phyloP scores from a whole-genome alignment of 139 green algal genomes.

The Picochlorum sp. region DNA sequence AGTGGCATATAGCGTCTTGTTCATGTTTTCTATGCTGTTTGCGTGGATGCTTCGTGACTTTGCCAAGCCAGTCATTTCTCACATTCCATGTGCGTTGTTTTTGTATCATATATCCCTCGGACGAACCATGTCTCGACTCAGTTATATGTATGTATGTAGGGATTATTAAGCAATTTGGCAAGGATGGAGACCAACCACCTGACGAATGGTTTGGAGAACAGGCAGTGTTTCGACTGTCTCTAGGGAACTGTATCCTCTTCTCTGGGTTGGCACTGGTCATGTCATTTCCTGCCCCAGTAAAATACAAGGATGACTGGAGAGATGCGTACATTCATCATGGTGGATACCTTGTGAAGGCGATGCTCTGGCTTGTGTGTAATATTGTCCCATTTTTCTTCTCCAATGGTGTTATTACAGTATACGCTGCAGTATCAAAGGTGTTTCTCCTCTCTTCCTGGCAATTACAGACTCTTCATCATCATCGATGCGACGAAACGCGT shows the following conservation, averaged over 20 bases:
- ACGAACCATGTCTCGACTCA: too few relatives aligned
- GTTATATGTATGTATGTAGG: constrained; percentile 22
- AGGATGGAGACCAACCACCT: constrained; percentile 5
- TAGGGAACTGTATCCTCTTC: constrained; percentile 95
- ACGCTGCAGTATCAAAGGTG: constrained; percentile 70
- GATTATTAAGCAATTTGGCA: constrained; percentile 42
- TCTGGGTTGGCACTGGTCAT: constrained; percentile 60
- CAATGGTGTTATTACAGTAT: constrained; percentile 58
- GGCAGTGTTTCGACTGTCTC: constrained; percentile 87
- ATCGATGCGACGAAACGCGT: constrained; percentile 83
- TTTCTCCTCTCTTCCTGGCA: constrained; percentile 81
- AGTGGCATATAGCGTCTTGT: constrained; percentile 75
- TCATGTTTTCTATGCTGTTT: constrained; percentile 76
- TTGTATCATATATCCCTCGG: too few relatives aligned
- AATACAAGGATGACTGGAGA: constrained; percentile 70
- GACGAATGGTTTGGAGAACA: constrained; percentile 90
- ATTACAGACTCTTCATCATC: constrained; percentile 95
- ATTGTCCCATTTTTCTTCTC: constrained; percentile 78
- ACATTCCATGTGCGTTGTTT: constrained; percentile 74
- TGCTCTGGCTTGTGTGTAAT: constrained; percentile 70
- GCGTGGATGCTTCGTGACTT: constrained; percentile 90
- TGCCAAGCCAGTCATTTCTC: constrained; percentile 79
- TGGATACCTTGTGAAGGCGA: constrained; percentile 77
- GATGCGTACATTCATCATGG: constrained; percentile 80
- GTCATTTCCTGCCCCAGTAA: constrained; percentile 49